These are phyloP conservation scores for Penicillium freii DNA, from an alignment of 2,329 filamentous ascomycete species.

Conservation along the genomic window DNA sequence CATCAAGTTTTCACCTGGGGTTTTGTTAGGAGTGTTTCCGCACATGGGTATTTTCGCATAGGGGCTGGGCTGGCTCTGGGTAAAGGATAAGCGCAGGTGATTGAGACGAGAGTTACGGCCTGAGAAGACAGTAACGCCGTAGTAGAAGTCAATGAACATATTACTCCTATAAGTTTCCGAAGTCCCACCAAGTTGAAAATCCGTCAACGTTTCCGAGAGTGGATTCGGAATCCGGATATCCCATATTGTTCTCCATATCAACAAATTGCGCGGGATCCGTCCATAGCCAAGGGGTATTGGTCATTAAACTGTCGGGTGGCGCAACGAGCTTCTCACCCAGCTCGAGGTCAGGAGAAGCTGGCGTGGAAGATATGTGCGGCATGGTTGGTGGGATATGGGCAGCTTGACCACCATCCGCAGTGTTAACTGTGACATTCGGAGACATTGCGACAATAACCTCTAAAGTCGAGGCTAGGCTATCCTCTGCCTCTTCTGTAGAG, in stretches of 20 bases:
- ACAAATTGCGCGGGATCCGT: constrained; percentile 33
- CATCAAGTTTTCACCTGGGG: neutral
- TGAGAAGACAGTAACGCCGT: constrained; percentile 4
- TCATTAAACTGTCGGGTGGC: constrained; percentile 36
- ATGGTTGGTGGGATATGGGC: constrained; percentile 42
- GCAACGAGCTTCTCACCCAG: constrained; percentile 31
- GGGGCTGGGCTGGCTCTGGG: neutral
- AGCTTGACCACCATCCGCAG: constrained; percentile 52
- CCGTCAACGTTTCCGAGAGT: constrained; percentile 32
- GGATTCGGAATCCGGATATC: constrained; percentile 29
- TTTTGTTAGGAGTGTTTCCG: constrained; percentile 11
- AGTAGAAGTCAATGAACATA: constrained; percentile 25
- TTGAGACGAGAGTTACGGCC: constrained; percentile 4
- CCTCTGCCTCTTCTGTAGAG: constrained; percentile 33
- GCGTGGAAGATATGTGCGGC: constrained; percentile 15
- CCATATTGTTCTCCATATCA: constrained; percentile 32
- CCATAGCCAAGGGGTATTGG: constrained; percentile 39
- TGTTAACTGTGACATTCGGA: constrained; percentile 53
- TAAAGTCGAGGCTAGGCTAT: constrained; percentile 39
- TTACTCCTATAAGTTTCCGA: constrained; percentile 35
- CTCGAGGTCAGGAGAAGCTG: constrained; percentile 10
- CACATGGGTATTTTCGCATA: constrained; percentile 17
- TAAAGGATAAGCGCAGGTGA: neutral
- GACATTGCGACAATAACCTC: constrained; percentile 55
- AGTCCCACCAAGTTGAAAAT: constrained; percentile 38